These are phyloP conservation scores for Nitzschia sp. DNA, from an alignment of 108 stramenopile genomes.

Conservation along the genomic window DNA sequence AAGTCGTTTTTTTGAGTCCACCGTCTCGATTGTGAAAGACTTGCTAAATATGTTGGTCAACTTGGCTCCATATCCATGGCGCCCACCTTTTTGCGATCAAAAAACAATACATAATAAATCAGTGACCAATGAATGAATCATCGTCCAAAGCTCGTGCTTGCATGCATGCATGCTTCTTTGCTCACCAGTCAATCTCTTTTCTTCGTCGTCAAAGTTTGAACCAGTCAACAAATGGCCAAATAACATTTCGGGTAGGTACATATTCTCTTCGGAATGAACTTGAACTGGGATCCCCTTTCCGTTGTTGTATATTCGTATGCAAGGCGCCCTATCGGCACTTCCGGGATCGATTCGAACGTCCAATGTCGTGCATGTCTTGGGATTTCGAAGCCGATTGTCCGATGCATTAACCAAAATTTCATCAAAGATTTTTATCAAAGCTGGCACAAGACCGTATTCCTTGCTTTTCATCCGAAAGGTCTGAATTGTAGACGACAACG, in stretches of 20 bases:
- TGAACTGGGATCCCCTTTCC: conserved; percentile 87
- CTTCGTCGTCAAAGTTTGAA: conserved; percentile 96
- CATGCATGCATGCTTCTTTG: background rate
- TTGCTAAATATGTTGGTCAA: conserved; percentile 88
- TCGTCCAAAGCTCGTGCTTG: too few relatives aligned
- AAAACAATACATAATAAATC: background rate
- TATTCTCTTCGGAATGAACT: conserved; percentile 73
- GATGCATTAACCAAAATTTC: conserved; percentile 95
- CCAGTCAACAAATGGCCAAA: conserved; percentile 98
- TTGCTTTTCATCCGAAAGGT: conserved; percentile 62
- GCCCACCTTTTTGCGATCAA: conserved; percentile 59
- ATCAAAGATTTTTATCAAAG: conserved; percentile 88
- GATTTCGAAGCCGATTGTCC: conserved; percentile 87
- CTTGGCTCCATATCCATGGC: conserved; percentile 92
- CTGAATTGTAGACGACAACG: background rate
- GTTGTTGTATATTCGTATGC: conserved; percentile 81
- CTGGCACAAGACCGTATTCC: conserved; percentile 85
- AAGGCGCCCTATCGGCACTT: conserved; percentile 32
- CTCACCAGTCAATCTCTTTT: conserved; percentile 85
- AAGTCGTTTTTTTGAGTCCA: conserved; percentile 49
- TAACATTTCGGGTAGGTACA: conserved; percentile 93
- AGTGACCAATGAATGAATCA: too few relatives aligned
- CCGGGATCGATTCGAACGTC: conserved; percentile 77
- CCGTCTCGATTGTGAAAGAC: conserved; percentile 68
- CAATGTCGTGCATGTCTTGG: conserved; percentile 56